Conservation (phyloP, 192 early-diverging fungal genomes). For the Obelidium mucronatum region DNA sequence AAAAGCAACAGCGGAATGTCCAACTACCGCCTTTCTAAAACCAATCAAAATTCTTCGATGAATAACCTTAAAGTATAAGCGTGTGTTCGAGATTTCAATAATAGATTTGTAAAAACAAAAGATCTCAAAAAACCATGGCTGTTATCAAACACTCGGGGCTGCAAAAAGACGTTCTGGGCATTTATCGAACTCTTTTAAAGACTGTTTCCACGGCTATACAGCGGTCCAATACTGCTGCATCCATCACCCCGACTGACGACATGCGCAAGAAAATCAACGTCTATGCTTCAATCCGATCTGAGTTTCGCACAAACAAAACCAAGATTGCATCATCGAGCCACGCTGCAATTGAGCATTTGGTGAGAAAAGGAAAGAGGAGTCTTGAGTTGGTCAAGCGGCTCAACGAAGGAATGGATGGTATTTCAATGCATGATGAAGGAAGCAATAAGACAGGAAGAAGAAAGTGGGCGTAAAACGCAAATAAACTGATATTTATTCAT, state of each 20-base stretch:
- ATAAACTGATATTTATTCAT: not conserved
- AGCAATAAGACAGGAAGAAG: not conserved
- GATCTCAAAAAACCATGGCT: no score
- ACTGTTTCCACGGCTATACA: not conserved
- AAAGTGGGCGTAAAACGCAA: not conserved
- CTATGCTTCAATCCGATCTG: slow-evolving; percentile 12
- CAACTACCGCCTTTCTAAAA: not conserved
- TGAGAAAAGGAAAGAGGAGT: slow-evolving; percentile 12
- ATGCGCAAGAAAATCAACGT: slow-evolving; percentile 8
- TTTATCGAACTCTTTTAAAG: slow-evolving; percentile 16
- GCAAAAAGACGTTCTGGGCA: slow-evolving; percentile 16
- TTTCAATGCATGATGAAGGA: not conserved
- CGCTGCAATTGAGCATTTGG: slow-evolving; percentile 23
- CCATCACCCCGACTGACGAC: not conserved
- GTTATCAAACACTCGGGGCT: slow-evolving; percentile 22
- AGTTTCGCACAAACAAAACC: slow-evolving; percentile 10
- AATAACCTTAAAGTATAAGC: no score
- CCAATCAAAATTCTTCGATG: no score
- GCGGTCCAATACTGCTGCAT: not conserved
- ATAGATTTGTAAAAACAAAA: no score
- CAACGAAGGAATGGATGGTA: slow-evolving; percentile 4
- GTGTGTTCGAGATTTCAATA: no score
- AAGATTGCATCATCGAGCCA: not conserved
- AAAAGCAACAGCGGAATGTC: not conserved
- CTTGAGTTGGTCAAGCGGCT: not conserved